A percentile compares a stretch with the other conserved stretches of the same genome.
Evolutionary conservation across 208 protist species (phyloP).

Genomic region (Leishmania lainsoni): DNA sequence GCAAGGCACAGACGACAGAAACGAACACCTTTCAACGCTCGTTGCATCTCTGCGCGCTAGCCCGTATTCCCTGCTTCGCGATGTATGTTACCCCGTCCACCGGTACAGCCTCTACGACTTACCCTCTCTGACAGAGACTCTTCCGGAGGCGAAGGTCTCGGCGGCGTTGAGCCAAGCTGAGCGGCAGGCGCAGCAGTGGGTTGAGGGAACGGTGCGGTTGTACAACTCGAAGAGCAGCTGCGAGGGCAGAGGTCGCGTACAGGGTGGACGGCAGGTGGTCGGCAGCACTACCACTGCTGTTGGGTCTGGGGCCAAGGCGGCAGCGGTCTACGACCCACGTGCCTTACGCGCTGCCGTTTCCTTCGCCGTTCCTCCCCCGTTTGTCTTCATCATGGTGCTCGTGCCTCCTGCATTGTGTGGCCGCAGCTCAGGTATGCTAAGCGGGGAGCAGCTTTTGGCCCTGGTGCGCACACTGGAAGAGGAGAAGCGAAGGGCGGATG

Average conservation of each 20-base stretch:
- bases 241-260: not conserved
- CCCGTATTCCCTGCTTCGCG: slow-evolving; percentile 31
- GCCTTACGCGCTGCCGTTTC: slow-evolving; percentile 12
- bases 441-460: slow-evolving; percentile 24
- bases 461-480: slow-evolving; percentile 38
- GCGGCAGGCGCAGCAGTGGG: slow-evolving; percentile 40
- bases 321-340: slow-evolving; percentile 6
- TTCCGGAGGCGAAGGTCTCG: not conserved
- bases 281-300: not conserved
- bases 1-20: slow-evolving; percentile 1
- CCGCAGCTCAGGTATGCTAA: slow-evolving; percentile 40
- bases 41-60: slow-evolving; percentile 10
- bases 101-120: slow-evolving; percentile 19
- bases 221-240: slow-evolving; percentile 16
- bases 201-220: slow-evolving; percentile 32
- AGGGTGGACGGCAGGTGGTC: not conserved
- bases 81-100: slow-evolving; percentile 31
- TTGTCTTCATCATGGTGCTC: slow-evolving; percentile 53
- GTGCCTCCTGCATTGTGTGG: slow-evolving; percentile 33
- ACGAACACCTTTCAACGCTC: not conserved
- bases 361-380: slow-evolving; percentile 41
- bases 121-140: not conserved
- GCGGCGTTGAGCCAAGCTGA: slow-evolving; percentile 12
- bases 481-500: slow-evolving; percentile 9
- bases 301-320: not conserved